phyloP scores from a whole-genome alignment of 495 filamentous ascomycete genomes.

The Talaromyces wortmannii region DNA sequence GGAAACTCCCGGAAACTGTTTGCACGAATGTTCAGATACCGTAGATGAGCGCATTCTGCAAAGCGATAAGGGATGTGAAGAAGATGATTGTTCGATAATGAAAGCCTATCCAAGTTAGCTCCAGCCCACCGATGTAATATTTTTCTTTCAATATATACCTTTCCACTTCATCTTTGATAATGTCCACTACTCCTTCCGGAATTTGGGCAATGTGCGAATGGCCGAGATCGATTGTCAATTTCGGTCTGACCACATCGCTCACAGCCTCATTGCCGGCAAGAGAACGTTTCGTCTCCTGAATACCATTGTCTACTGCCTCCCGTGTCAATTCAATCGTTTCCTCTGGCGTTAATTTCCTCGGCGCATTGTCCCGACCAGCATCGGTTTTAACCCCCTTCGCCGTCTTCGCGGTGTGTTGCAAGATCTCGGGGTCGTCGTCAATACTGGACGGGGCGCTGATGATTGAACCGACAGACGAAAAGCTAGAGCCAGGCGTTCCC shows the following conservation, averaged over 20 bases:
- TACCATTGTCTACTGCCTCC: slow-evolving; percentile 59
- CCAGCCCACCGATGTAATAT: background rate
- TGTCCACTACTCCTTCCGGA: slow-evolving; percentile 83
- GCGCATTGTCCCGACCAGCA: background rate
- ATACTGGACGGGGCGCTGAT: slow-evolving; percentile 16
- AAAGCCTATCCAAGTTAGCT: slow-evolving; percentile 51
- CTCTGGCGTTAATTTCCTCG: slow-evolving; percentile 26
- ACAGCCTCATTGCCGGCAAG: slow-evolving; percentile 61
- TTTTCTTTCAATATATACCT: slow-evolving; percentile 47
- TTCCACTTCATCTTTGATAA: slow-evolving; percentile 90
- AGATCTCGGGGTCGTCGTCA: slow-evolving; percentile 21
- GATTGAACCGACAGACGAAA: slow-evolving; percentile 1
- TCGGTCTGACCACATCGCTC: slow-evolving; percentile 62
- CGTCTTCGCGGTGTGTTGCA: slow-evolving; percentile 11
- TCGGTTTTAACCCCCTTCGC: slow-evolving; percentile 2
- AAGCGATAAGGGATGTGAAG: slow-evolving; percentile 73
- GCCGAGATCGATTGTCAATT: slow-evolving; percentile 84
- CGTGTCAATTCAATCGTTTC: slow-evolving; percentile 52
- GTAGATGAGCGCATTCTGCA: slow-evolving; percentile 77
- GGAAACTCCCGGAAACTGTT: slow-evolving; percentile 89
- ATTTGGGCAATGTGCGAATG: slow-evolving; percentile 73
- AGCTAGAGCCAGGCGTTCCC: slow-evolving; percentile 3
- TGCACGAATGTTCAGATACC: slow-evolving; percentile 89
- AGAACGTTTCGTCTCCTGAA: slow-evolving; percentile 61
- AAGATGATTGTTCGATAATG: slow-evolving; percentile 82